Percentiles rank a stretch among this genome's conserved stretches.
These are phyloP conservation scores for Fonsecaea erecta DNA, from an alignment of 2,329 filamentous ascomycete species.

Conservation along the genomic window DNA sequence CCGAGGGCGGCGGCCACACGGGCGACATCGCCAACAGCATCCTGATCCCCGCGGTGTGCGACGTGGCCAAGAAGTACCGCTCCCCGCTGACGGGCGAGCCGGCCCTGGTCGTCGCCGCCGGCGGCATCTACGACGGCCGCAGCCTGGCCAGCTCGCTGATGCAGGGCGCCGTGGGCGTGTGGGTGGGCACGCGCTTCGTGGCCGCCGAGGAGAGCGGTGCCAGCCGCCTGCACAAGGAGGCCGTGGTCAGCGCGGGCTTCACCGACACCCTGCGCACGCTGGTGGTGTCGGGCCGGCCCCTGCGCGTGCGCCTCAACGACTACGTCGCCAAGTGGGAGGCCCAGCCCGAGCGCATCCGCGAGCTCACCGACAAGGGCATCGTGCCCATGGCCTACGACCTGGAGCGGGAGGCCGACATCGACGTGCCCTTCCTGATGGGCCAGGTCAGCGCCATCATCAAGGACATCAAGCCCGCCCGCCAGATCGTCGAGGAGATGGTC, in stretches of 20 bases:
- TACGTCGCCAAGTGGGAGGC: constrained; percentile 83
- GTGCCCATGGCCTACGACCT: constrained; percentile 83
- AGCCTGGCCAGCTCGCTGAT: constrained; percentile 80
- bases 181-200: constrained; percentile 94
- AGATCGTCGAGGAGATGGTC: constrained; percentile 93
- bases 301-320: constrained; percentile 80
- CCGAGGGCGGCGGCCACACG: constrained; percentile 92
- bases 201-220: constrained; percentile 81
- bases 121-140: constrained; percentile 82
- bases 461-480: constrained; percentile 76
- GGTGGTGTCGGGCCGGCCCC: constrained; percentile 78
- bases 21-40: constrained; percentile 86
- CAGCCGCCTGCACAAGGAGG: constrained; percentile 79
- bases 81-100: constrained; percentile 71
- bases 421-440: constrained; percentile 89
- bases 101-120: constrained; percentile 84
- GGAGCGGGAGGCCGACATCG: constrained; percentile 73
- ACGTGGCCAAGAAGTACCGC: constrained; percentile 74
- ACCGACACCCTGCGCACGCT: constrained; percentile 82
- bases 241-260: constrained; percentile 77
- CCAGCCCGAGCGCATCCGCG: constrained; percentile 72
- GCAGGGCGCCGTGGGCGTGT: constrained; percentile 85
- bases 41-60: constrained; percentile 82
- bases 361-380: constrained; percentile 74
- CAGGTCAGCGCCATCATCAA: constrained; percentile 82